phyloP scores from a whole-genome alignment of 495 filamentous ascomycete species.

The Barbatosphaeria neglecta region DNA sequence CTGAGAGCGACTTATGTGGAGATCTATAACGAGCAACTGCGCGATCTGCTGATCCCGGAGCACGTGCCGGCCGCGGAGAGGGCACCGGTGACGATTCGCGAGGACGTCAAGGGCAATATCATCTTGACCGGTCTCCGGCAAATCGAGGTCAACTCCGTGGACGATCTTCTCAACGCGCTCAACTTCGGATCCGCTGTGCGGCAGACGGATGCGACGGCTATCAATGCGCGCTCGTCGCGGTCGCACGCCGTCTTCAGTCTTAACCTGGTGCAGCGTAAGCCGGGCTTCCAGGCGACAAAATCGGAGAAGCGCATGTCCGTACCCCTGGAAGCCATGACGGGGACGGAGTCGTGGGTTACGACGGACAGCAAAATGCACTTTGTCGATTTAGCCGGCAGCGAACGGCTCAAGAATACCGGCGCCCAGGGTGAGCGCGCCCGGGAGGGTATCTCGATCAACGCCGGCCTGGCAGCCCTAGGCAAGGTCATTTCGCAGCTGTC shows the following conservation, averaged over 20 bases:
- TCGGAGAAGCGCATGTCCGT: constrained; percentile 82
- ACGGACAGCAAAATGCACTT: constrained; percentile 98
- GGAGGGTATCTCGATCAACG: constrained; percentile 98
- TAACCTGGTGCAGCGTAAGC: constrained; percentile 82
- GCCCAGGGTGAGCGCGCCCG: constrained; percentile 90
- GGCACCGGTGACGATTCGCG: constrained; percentile 67
- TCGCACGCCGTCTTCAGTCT: constrained; percentile 97
- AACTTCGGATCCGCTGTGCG: constrained; percentile 90
- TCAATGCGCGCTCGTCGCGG: constrained; percentile 97
- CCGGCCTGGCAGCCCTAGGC: constrained; percentile 84
- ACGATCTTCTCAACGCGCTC: constrained; percentile 78
- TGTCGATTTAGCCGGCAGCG: constrained; percentile 94
- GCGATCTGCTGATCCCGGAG: constrained; percentile 83
- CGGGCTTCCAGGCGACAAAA: constrained; percentile 37
- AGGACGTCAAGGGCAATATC: constrained; percentile 93
- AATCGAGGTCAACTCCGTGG: constrained; percentile 81
- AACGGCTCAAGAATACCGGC: constrained; percentile 92
- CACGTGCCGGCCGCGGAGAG: constrained; percentile 56
- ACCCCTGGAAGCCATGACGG: constrained; percentile 69
- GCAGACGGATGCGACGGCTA: constrained; percentile 96
- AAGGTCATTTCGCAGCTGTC: constrained; percentile 99
- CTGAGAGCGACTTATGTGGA: constrained; percentile 96
- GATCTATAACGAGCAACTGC: constrained; percentile 95
- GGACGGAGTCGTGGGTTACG: constrained; percentile 56
- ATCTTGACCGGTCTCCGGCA: constrained; percentile 81